Evolutionary conservation across 257 asterid species (phyloP).

Genomic region (Solanum etuberosum): DNA sequence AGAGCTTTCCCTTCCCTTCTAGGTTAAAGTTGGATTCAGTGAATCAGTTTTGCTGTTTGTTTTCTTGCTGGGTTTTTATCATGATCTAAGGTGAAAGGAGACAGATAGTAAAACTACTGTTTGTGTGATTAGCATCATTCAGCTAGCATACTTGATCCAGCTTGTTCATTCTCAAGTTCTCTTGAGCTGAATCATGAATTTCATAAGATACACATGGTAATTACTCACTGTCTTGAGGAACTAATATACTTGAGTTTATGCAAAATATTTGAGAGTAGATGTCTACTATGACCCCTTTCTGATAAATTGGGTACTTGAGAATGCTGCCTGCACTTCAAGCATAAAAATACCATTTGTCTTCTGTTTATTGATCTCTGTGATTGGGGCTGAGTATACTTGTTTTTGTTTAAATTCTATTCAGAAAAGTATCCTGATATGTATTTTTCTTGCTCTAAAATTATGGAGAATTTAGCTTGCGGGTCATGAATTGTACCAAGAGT

Average conservation of each 20-base stretch:
- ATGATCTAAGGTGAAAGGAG: neutral
- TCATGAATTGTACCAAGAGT: constrained; percentile 68
- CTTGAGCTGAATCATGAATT: neutral
- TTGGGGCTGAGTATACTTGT: neutral
- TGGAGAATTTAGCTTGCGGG: constrained; percentile 70
- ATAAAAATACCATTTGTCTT: neutral
- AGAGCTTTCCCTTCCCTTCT: neutral
- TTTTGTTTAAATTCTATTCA: neutral
- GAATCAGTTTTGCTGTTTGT: neutral
- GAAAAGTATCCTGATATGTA: neutral
- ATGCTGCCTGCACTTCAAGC: neutral
- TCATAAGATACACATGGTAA: neutral
- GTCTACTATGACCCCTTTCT: neutral
- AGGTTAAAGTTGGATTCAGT: neutral
- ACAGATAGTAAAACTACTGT: neutral
- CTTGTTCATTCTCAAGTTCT: neutral
- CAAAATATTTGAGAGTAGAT: neutral
- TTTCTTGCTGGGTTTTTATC: neutral
- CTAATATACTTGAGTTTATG: neutral
- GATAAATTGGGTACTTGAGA: neutral
- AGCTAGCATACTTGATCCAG: neutral
- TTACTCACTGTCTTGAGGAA: neutral
- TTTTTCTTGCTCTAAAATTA: constrained; percentile 8
- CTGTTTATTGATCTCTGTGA: neutral
- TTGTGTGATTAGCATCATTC: neutral